Percentiles rank a stretch among this genome's conserved stretches.
Conservation (phyloP, 2,329 filamentous ascomycete genomes). For the Arthrobotrys pseudoclavata region DNA sequence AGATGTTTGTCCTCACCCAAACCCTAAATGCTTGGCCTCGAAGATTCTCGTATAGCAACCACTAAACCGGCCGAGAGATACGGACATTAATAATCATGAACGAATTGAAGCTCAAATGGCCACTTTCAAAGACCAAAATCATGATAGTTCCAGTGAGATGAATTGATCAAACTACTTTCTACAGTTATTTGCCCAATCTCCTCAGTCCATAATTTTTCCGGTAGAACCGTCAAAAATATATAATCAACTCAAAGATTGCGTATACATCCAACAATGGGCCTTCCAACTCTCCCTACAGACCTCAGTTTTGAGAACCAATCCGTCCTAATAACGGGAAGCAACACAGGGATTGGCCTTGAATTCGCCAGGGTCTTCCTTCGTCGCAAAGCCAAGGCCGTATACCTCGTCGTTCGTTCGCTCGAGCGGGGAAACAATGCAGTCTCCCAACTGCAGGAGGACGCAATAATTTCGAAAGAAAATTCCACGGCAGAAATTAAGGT, state of each 20-base stretch:
- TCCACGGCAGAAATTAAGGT: slow-evolving; percentile 27
- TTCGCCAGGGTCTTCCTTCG: slow-evolving; percentile 66
- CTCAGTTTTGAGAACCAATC: slow-evolving; percentile 58
- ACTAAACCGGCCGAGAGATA: slow-evolving; percentile 24
- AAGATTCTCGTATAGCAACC: background rate
- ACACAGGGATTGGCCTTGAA: slow-evolving; percentile 67
- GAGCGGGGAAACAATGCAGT: slow-evolving; percentile 68
- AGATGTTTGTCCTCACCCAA: background rate
- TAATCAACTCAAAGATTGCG: background rate
- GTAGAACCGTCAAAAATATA: background rate
- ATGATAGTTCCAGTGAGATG: background rate
- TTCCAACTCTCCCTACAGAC: slow-evolving; percentile 25
- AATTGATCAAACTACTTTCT: background rate
- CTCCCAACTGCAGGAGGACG: slow-evolving; percentile 63
- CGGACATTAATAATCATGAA: slow-evolving; percentile 10
- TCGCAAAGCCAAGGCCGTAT: slow-evolving; percentile 65
- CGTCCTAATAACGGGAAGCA: slow-evolving; percentile 68
- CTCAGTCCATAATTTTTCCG: background rate
- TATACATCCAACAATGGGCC: slow-evolving; percentile 30
- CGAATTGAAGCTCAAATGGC: background rate
- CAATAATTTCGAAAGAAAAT: slow-evolving; percentile 62
- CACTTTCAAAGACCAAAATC: background rate
- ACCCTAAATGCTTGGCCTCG: slow-evolving; percentile 17
- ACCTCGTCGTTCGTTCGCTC: slow-evolving; percentile 67
- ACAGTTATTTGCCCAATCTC: background rate